Evolutionary conservation across 1,284 basidiomycete species (phyloP).

Genomic region (Ustilago bromivora): DNA sequence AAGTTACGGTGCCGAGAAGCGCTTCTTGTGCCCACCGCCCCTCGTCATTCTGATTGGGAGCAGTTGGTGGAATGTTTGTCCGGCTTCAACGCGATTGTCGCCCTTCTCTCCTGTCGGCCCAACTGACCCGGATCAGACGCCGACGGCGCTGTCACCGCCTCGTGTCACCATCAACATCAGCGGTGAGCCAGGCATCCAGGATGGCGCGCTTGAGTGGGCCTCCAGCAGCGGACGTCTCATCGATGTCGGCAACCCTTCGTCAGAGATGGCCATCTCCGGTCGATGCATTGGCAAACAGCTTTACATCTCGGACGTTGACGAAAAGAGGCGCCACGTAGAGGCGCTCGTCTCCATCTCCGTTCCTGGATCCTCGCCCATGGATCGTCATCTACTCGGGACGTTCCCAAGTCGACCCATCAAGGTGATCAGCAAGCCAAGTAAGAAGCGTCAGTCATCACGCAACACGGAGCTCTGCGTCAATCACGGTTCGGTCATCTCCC

Average conservation of each 20-base stretch:
- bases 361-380: conserved; percentile 76
- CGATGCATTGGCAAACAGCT: conserved; percentile 89
- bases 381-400: conserved; percentile 76
- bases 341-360: conserved; percentile 77
- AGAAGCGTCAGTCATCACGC: conserved; percentile 87
- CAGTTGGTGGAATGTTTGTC: conserved; percentile 81
- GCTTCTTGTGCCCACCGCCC: conserved; percentile 96
- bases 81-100: conserved; percentile 64
- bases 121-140: conserved; percentile 36
- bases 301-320: conserved; percentile 83
- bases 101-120: conserved; percentile 60
- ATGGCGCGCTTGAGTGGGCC: conserved; percentile 86
- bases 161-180: conserved; percentile 88
- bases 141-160: conserved; percentile 80
- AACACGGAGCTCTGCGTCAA: conserved; percentile 92
- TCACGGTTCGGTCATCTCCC: conserved; percentile 92
- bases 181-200: conserved; percentile 85
- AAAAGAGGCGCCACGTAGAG: conserved; percentile 62
- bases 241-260: conserved; percentile 76
- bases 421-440: conserved; percentile 79
- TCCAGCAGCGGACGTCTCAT: conserved; percentile 83
- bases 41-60: conserved; percentile 94
- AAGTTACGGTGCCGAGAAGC: conserved; percentile 94
- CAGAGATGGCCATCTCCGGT: conserved; percentile 72
- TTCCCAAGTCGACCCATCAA: conserved; percentile 94